Evolutionary conservation across 225 moss, liverwort and hornwort species (phyloP), one percentile per base, ranked within the genome.

Genomic region (Anthoceros angustus): DNA sequence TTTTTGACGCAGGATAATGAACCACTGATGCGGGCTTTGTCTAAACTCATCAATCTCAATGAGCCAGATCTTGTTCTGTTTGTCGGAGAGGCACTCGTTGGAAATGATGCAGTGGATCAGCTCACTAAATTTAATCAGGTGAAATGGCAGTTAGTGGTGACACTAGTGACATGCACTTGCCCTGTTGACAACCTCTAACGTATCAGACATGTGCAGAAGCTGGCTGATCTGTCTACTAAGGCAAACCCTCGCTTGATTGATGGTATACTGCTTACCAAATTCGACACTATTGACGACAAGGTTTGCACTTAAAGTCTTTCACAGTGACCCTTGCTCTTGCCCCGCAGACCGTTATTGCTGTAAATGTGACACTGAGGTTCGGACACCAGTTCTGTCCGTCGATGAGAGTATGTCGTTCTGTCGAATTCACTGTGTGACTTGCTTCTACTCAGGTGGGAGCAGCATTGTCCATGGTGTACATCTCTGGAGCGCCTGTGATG

Each of bases 241-340:
- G 64, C 85, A 15, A 41, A 75, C 49, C 79, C 85, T 70, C 82
- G 89, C 8, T 75, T 92, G 77, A 92, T 98, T 26, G 98, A 98
- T 76, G 98, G 98, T 25, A 92, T 98, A 67, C 72, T 98, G 50
- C 83, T 98, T 62, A 98, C 98, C 42, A 98, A 98, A 77, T 98
- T 92, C 67, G 98, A 98, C 70, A 98, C 98, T 61, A 92, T 98
- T 49, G 98, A 98, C 84, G 98, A 98, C 77, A 98, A 98, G 95
- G 94, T 84, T 69, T 48, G 14, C 10, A 55, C 7, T 20, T 7
- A 5, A 55, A 0, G 6, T 9, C n/a, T n/a, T 55, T 55, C n/a
- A 18, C 55, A 7, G 14, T 55, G 55, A 55, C 7, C 55, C 18
- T 15, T 9, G 55, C 1, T 55, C 23, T 9, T 15, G 7, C 18